Evolutionary conservation across 352 stramenopile genomes (phyloP), one percentile per base, ranked within the genome.

Genomic region (Globisporangium megalacanthum): DNA sequence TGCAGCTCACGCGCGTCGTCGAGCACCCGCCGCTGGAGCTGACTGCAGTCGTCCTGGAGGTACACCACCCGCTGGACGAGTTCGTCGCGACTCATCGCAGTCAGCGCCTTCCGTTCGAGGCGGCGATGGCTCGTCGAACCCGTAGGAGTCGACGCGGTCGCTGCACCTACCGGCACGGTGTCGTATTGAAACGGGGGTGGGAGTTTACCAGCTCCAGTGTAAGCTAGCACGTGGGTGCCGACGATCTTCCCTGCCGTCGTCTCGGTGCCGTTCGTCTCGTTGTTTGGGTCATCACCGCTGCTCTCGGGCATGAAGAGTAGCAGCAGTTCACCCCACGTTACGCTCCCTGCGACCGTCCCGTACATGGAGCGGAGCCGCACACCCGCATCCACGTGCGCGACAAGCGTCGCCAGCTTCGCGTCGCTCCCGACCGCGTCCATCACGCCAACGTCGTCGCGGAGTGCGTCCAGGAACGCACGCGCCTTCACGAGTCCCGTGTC

Each of bases 301-400:
- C 68, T 57, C 11, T 67, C 62, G 0, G 79, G 82, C 49, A 92
- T 79, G 48, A 89, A 89, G 8, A 86, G 56, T 5, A 92, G 62
- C 58, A 92, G 20, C 37, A 92, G 75, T 58, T 92, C 79, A 31
- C 82, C 82, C 82, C 82, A 92, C n/a, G 79, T 90, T 25, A 88
- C 55, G 6, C 66, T 85, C 0, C 69, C 70, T 7, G 61, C 29
- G 9, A 69, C 17, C 14, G 49, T 56, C 7, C 56, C 54, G 13
- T 51, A 44, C 10, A 56, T 17, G 7, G 74, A 74, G 13, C 70
- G 54, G 42, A 69, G 63, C 2, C 61, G 60, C 11, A 84, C 49
- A 17, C 48, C 60, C 19, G 54, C 49, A 46, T 87, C 72, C 6
- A 90, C 51, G 20, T 87, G 68, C 9, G 61, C 57, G 7, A 78